Evolutionary conservation across 805 yeast genomes (phyloP).

Genomic region (Phaffomyces antillensis): DNA sequence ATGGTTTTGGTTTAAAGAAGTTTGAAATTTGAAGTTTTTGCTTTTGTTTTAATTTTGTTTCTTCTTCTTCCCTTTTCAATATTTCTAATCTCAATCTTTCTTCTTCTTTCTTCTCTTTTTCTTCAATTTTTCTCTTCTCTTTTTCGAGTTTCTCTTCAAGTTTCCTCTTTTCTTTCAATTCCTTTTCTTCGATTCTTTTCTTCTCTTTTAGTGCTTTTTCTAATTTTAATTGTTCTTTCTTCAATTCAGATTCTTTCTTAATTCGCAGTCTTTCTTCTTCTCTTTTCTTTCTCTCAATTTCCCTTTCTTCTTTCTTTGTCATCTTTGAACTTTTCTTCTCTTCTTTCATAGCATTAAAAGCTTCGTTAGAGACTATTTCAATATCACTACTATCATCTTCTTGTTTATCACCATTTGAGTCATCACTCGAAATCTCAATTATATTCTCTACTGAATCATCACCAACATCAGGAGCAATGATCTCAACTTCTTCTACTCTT

Average conservation of each 20-base stretch:
- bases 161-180: constrained; percentile 16
- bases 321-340: no score
- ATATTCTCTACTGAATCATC: no score
- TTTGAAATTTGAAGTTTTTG: constrained; percentile 25
- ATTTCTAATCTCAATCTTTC: constrained; percentile 27
- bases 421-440: neutral
- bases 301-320: neutral
- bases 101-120: constrained; percentile 22
- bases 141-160: constrained; percentile 15
- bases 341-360: no score
- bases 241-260: constrained; percentile 28
- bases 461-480: neutral
- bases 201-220: constrained; percentile 19
- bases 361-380: no score
- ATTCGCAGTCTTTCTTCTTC: constrained; percentile 25
- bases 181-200: constrained; percentile 19
- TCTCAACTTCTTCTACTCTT: neutral
- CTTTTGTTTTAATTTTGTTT: constrained; percentile 27
- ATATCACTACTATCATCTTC: no score
- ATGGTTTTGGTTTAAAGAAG: constrained; percentile 23
- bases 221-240: constrained; percentile 18
- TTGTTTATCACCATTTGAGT: neutral
- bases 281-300: constrained; percentile 20
- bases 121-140: constrained; percentile 16
- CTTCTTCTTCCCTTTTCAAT: constrained; percentile 31